Percentiles rank a stretch among this genome's conserved stretches.
Conservation (phyloP, 2,329 filamentous ascomycete species). For the Colletotrichum sp. region DNA sequence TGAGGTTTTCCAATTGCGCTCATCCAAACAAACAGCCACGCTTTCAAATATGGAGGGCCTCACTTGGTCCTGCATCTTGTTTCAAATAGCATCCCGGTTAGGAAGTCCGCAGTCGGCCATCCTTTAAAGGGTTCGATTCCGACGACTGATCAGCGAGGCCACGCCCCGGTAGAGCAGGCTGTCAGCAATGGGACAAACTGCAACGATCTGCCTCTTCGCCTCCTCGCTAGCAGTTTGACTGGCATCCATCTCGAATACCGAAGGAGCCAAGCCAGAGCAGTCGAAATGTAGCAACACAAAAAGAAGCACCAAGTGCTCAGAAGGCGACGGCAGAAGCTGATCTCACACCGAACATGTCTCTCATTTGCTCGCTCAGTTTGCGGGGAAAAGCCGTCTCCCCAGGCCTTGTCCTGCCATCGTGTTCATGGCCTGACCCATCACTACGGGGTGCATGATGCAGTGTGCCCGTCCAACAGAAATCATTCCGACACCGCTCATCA, state of each 20-base stretch:
- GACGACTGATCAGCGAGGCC: neutral
- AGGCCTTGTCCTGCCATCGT: neutral
- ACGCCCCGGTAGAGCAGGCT: neutral
- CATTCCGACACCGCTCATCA: conserved; percentile 12
- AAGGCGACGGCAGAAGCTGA: neutral
- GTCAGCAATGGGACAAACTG: neutral
- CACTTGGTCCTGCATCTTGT: neutral
- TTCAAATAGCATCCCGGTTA: neutral
- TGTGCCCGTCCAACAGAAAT: neutral
- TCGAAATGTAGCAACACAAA: neutral
- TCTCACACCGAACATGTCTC: neutral
- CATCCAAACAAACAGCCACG: neutral
- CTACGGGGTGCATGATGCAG: conserved; percentile 12
- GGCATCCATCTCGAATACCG: neutral
- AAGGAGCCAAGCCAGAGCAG: neutral
- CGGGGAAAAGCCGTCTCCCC: neutral
- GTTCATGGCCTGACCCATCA: neutral
- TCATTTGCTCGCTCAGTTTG: neutral
- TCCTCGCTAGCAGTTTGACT: neutral
- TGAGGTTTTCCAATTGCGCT: neutral
- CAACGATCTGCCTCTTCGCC: neutral
- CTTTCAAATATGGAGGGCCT: neutral
- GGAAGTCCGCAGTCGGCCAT: neutral
- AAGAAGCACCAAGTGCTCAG: neutral
- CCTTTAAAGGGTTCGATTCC: neutral